A percentile compares a stretch with the other conserved stretches of the same genome.
These are phyloP conservation scores for Chalaropsis ovoidea DNA, from an alignment of 2,329 filamentous ascomycete genomes.

Conservation along the genomic window DNA sequence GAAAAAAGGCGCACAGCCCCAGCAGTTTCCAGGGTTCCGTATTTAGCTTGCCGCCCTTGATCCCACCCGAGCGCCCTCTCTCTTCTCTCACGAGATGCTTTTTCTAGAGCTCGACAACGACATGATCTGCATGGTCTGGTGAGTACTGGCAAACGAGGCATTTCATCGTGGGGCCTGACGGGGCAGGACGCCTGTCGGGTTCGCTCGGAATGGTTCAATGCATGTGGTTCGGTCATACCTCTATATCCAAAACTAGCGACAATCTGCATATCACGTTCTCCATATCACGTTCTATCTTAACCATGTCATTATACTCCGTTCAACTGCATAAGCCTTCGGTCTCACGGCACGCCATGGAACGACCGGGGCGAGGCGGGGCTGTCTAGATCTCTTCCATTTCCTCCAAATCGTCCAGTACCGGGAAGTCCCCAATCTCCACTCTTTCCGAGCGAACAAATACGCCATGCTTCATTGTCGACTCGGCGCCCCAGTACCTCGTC, in stretches of 20 bases:
- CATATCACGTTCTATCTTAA: not conserved
- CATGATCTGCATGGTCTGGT: not conserved
- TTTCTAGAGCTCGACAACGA: not conserved
- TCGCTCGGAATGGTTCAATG: not conserved
- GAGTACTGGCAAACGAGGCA: not conserved
- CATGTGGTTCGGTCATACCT: too few relatives aligned
- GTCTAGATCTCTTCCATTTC: constrained; percentile 62
- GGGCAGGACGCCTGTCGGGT: not conserved
- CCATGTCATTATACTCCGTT: not conserved
- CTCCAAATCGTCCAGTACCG: constrained; percentile 60
- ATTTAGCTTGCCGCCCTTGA: constrained; percentile 26
- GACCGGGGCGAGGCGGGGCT: not conserved
- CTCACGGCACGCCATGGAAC: not conserved
- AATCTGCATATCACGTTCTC: not conserved
- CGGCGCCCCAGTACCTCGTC: constrained; percentile 58
- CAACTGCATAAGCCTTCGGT: not conserved
- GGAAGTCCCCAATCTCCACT: constrained; percentile 66
- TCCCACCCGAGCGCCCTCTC: not conserved
- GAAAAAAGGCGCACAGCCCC: not conserved
- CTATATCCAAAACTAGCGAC: not conserved
- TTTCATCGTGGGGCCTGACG: not conserved
- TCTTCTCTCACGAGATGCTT: not conserved
- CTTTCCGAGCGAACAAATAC: constrained; percentile 71
- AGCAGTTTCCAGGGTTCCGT: constrained; percentile 12
- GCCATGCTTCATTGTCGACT: constrained; percentile 57